Conservation (phyloP, 2,329 filamentous ascomycete genomes). For the Aspergillus sp. region DNA sequence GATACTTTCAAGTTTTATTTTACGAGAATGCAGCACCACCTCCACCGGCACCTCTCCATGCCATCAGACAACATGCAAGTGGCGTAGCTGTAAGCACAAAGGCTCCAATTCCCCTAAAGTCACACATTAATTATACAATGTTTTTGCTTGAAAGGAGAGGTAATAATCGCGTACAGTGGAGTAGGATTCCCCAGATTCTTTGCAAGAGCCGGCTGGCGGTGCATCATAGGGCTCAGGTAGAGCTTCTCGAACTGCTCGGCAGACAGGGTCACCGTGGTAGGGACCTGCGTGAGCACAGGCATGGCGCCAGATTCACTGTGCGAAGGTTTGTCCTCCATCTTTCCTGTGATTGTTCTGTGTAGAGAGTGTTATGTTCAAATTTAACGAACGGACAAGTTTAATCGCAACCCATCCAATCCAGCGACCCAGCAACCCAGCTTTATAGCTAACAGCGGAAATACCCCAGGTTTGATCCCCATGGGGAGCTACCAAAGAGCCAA, state of each 20-base stretch:
- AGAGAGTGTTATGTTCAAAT: too few relatives aligned
- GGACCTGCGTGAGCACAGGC: conserved; percentile 2
- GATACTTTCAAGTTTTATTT: conserved; percentile 3
- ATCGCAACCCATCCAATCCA: too few relatives aligned
- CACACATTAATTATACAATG: not conserved
- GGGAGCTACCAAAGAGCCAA: too few relatives aligned
- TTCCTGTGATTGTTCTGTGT: not conserved
- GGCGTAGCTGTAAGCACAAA: conserved; percentile 7
- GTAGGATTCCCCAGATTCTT: conserved; percentile 28
- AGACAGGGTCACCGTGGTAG: conserved; percentile 21
- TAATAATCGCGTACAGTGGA: conserved; percentile 15
- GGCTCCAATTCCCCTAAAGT: conserved; percentile 5
- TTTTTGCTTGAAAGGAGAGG: not conserved
- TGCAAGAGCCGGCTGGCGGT: conserved; percentile 22
- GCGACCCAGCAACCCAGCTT: too few relatives aligned
- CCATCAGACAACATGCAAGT: conserved; percentile 8
- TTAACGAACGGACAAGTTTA: too few relatives aligned
- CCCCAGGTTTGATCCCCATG: too few relatives aligned
- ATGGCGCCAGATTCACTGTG: not conserved
- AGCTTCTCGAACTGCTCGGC: conserved; percentile 31
- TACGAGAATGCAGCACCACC: conserved; percentile 8
- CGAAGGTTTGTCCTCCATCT: not conserved
- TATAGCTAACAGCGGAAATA: too few relatives aligned
- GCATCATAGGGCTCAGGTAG: conserved; percentile 28
- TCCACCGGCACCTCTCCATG: conserved; percentile 9